Base-by-base conservation (phyloP, 2,329 filamentous ascomycete genomes). In the Amylocarpus encephaloides region DNA sequence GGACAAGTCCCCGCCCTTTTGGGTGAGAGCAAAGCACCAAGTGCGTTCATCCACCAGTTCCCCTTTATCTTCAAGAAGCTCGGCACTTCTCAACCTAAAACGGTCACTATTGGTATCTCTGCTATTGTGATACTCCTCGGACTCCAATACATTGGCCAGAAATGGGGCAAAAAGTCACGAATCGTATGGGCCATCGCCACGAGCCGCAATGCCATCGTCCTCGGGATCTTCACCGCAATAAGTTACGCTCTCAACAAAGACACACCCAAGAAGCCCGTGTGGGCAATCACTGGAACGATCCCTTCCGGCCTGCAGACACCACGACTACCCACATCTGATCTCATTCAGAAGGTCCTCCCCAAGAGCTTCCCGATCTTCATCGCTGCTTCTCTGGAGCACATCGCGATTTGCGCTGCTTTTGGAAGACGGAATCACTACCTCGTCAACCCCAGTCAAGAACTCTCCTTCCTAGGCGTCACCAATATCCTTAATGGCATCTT, bases 401-500 rank as follows among this genome's bases (percentile, higher is more conserved):
- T 82, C 6, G 80, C 79, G 7, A 83, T 85, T 36, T 80, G 76
- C 16, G 79, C 80, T 43, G 79, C 78, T 0, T 85, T 85, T 56
- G 78, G 74, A 1, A 71, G 80, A 12, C 74, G 74, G 51, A 83
- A 85, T 64, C 73, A 76, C 57, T 85, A 86, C 60, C 70, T 74
- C 5, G 78, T 79, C 34, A 80, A 85, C 54, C 75, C 81, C 54
- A 82, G 77, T 13, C 81, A 85, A 62, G 82, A 85, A 57, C 73
- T 86, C 2, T 77, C 78, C 49, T 85, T 80, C 58, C 75, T 83
- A 2, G 82, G 82, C 6, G 64, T 77, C 10, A 74, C 76, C 43
- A 83, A 84, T 65, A 74, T 83, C 52, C 71, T 82, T 66, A 84
- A 84, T 66, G 76, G 75, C 43, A 80, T 83, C 67, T 84, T 85